Evolutionary conservation across 1,284 basidiomycete species (phyloP), one percentile per base, ranked within the genome.

Genomic region (Boletellus deceptivus): DNA sequence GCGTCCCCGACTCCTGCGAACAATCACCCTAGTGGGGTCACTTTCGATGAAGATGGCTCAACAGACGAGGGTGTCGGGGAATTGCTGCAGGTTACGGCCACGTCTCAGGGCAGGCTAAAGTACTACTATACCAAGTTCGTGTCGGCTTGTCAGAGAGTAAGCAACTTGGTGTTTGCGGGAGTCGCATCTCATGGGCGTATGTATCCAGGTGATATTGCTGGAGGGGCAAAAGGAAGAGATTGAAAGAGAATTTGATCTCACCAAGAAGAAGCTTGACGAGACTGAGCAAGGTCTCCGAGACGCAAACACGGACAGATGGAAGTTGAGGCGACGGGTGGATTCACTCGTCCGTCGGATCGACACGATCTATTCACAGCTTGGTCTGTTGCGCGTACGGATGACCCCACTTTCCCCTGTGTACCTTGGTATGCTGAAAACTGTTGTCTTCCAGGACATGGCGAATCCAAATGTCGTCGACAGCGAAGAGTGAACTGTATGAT

Each of bases 221-320:
- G 44, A 63, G 27, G 43, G 34, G 33, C 38, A 65, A 41, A 61
- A 42, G 33, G 44, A 57, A 17, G 49, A 43, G 8, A 50, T 65
- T 18, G 46, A 63, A 43, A 65, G 10, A 33, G 37, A 61, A n/a
- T 56, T 57, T 5, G 41, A 63, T 41, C 5, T 43, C n/a, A 40
- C 58, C 10, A 50, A 47, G 55, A 61, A 4, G 40, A 49, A 50
- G 33, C 64, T 63, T 14, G 50, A 59, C 11, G 55, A 63, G 36
- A 63, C 62, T 10, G 62, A 61, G 48, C 36, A 36, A 40, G 35
- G 29, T 25, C 58, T 62, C 7, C 51, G 37, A 29, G 62, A 56
- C 39, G 52, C 53, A n/a, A 52, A 56, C 14, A 42, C 25, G 18
- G 60, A 62, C 29, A 61, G 27, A 34, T 22, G n/a, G 46, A 61